A percentile compares a stretch with the other conserved stretches of the same genome.
phyloP scores from a whole-genome alignment of 371 early-diverging fungal genomes.

The Blyttiomyces sp. region DNA sequence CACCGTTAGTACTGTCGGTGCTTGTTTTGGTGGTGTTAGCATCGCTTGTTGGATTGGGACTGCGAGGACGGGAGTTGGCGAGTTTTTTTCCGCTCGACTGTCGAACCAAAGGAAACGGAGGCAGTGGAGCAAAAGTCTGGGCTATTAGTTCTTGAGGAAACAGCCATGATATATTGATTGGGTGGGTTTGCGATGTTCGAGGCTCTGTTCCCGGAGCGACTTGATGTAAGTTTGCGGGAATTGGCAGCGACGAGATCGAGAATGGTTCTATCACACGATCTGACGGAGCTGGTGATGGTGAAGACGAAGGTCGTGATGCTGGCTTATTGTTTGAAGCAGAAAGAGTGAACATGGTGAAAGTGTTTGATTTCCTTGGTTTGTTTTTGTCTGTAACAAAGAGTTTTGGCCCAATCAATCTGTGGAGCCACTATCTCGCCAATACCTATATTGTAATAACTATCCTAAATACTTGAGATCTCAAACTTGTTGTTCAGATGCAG shows the following conservation, averaged over 20 bases:
- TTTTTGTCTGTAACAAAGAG: too few relatives aligned
- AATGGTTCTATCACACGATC: not conserved
- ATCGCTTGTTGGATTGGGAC: not conserved
- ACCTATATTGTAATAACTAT: too few relatives aligned
- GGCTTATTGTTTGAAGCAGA: not conserved
- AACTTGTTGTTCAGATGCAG: too few relatives aligned
- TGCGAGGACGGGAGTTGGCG: not conserved
- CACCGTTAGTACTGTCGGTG: constrained; percentile 5
- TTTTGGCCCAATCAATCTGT: too few relatives aligned
- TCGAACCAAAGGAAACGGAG: not conserved
- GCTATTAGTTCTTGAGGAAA: constrained; percentile 18
- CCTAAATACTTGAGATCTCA: too few relatives aligned
- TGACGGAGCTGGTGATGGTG: not conserved
- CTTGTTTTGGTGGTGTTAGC: not conserved
- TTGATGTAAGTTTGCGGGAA: not conserved
- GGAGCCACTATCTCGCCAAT: too few relatives aligned
- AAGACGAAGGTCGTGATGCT: not conserved
- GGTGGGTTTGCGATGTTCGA: constrained; percentile 28
- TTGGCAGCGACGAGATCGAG: not conserved
- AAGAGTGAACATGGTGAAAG: too few relatives aligned
- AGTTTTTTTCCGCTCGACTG: not conserved
- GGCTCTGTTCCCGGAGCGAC: constrained; percentile 2
- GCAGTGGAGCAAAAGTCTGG: not conserved
- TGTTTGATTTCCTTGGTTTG: too few relatives aligned
- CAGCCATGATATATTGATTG: constrained; percentile 38